Conservation (phyloP, 2,329 filamentous ascomycete species). For the Neofusicoccum sp. region DNA sequence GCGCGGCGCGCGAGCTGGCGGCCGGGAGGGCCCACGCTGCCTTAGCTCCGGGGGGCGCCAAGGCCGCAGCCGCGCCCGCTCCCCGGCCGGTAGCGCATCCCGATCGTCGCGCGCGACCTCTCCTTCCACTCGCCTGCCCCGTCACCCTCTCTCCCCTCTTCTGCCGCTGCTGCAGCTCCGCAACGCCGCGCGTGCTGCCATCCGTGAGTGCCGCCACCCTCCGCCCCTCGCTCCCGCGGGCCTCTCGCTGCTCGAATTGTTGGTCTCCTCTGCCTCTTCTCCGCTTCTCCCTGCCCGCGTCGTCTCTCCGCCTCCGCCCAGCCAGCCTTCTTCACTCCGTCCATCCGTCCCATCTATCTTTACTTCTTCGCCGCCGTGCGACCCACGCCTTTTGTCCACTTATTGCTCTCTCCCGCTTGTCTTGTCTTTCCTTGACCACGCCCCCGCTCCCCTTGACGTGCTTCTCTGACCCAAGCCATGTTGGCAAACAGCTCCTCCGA, state of each 20-base stretch:
- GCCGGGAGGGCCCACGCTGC: slow-evolving; percentile 21
- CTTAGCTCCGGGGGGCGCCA: not conserved
- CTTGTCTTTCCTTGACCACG: slow-evolving; percentile 28
- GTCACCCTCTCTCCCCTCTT: slow-evolving; percentile 12
- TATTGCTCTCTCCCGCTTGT: slow-evolving; percentile 29
- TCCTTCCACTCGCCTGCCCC: not conserved
- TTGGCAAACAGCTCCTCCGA: slow-evolving; percentile 42
- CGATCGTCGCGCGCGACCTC: slow-evolving; percentile 9
- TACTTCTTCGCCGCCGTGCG: slow-evolving; percentile 19
- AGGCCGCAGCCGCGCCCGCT: not conserved
- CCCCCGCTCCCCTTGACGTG: slow-evolving; percentile 26
- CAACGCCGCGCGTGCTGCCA: slow-evolving; percentile 2
- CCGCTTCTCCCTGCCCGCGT: slow-evolving; percentile 17
- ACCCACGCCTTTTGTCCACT: slow-evolving; percentile 14
- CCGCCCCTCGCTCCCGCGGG: slow-evolving; percentile 21
- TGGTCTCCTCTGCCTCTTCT: slow-evolving; percentile 19
- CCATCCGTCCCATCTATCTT: slow-evolving; percentile 23
- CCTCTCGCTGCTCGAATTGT: slow-evolving; percentile 16
- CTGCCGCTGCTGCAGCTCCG: slow-evolving; percentile 6
- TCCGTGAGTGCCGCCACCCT: slow-evolving; percentile 22
- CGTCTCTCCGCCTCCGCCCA: slow-evolving; percentile 15
- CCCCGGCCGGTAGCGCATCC: not conserved
- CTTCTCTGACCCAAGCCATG: slow-evolving; percentile 40
- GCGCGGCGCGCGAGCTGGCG: slow-evolving; percentile 17
- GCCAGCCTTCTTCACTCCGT: slow-evolving; percentile 21